Percentiles rank a stretch among this genome's conserved stretches.
Evolutionary conservation across 2,329 filamentous ascomycete species (phyloP).

Genomic region (Fusarium mundagurra): DNA sequence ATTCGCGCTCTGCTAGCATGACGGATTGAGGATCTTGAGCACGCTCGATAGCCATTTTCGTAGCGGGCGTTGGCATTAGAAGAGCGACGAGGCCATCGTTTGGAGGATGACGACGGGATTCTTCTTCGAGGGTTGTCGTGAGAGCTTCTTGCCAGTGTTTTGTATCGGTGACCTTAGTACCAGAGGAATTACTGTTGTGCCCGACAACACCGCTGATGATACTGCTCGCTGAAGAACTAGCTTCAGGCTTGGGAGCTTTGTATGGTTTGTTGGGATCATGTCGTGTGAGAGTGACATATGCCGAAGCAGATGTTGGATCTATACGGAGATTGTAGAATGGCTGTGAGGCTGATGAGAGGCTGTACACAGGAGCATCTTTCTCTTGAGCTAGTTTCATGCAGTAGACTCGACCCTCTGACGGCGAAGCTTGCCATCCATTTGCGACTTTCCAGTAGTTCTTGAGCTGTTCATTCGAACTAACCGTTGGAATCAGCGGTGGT

Average conservation of each 20-base stretch:
- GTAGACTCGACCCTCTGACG: constrained; percentile 67
- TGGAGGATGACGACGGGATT: constrained; percentile 61
- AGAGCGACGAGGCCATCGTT: constrained; percentile 73
- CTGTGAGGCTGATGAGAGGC: constrained; percentile 67
- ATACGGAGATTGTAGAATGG: constrained; percentile 75
- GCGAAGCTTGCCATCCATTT: constrained; percentile 74
- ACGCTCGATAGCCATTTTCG: constrained; percentile 69
- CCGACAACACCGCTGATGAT: constrained; percentile 47
- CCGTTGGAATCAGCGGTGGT: constrained; percentile 57
- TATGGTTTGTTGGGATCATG: constrained; percentile 69
- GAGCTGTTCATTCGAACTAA: constrained; percentile 69
- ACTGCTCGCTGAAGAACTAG: constrained; percentile 40
- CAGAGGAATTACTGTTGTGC: constrained; percentile 39
- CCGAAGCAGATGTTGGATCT: constrained; percentile 71
- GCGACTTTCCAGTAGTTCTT: constrained; percentile 74
- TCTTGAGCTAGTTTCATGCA: constrained; percentile 67
- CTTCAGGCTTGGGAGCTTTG: constrained; percentile 53
- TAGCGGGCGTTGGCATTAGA: constrained; percentile 73
- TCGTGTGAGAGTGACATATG: constrained; percentile 66
- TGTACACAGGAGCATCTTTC: constrained; percentile 72
- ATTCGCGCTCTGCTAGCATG: constrained; percentile 73
- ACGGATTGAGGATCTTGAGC: constrained; percentile 68
- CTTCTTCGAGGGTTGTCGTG: constrained; percentile 66
- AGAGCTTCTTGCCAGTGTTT: constrained; percentile 68
- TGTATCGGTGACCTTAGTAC: constrained; percentile 47